Conservation (phyloP, 257 asterid species). For the Jasminum sambac region DNA sequence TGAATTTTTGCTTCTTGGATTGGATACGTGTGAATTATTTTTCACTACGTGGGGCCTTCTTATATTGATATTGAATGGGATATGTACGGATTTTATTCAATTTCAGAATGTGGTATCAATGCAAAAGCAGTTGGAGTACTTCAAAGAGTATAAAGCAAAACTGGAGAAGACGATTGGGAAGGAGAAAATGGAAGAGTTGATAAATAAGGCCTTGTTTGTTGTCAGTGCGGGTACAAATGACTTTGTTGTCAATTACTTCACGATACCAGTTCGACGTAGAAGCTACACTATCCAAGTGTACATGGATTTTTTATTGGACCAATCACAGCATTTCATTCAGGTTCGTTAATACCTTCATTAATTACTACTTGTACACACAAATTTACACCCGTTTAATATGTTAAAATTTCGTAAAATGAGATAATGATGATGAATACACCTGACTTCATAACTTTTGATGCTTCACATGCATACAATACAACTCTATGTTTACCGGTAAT, state of each 20-base stretch:
- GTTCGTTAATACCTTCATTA: constrained; percentile 24
- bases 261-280: constrained; percentile 53
- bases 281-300: constrained; percentile 48
- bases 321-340: constrained; percentile 46
- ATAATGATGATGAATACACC: too few relatives aligned
- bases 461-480: too few relatives aligned
- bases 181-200: constrained; percentile 38
- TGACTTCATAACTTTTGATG: too few relatives aligned
- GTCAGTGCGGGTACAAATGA: constrained; percentile 89
- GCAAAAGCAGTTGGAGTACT: constrained; percentile 46
- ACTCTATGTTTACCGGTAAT: too few relatives aligned
- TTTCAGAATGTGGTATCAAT: constrained; percentile 61
- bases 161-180: constrained; percentile 45
- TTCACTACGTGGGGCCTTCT: neutral
- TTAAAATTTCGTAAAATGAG: too few relatives aligned
- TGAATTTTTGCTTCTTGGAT: too few relatives aligned
- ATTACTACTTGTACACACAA: neutral
- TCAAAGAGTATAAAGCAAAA: constrained; percentile 47
- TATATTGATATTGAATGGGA: neutral
- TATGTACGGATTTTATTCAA: neutral
- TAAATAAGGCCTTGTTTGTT: constrained; percentile 46
- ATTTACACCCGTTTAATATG: too few relatives aligned
- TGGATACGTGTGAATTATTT: neutral
- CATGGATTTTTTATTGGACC: constrained; percentile 41
- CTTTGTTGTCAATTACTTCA: constrained; percentile 59